A percentile compares a stretch with the other conserved stretches of the same genome.
Evolutionary conservation across 2,329 filamentous ascomycete genomes (phyloP).

Genomic region (Xylaria sp.): DNA sequence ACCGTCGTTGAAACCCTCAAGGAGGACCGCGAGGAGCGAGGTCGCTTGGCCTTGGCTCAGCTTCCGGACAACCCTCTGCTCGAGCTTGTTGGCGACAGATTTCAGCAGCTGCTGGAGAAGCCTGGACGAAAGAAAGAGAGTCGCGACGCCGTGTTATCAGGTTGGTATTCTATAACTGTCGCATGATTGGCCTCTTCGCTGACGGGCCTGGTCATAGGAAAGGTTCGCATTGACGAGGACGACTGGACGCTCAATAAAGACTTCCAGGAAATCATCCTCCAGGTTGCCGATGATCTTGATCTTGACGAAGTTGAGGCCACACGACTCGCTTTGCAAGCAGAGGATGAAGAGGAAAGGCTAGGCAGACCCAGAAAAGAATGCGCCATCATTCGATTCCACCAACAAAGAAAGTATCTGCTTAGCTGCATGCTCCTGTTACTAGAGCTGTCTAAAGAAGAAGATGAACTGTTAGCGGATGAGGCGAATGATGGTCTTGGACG

Average conservation of each 20-base stretch:
- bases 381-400: slow-evolving; percentile 87
- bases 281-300: slow-evolving; percentile 87
- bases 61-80: slow-evolving; percentile 55
- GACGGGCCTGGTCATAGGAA: slow-evolving; percentile 63
- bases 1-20: slow-evolving; percentile 76
- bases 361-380: slow-evolving; percentile 80
- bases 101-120: slow-evolving; percentile 79
- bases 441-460: slow-evolving; percentile 71
- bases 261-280: slow-evolving; percentile 83
- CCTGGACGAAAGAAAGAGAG: slow-evolving; percentile 78
- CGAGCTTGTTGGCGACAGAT: slow-evolving; percentile 71
- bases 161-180: slow-evolving; percentile 54
- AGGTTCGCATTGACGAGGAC: slow-evolving; percentile 75
- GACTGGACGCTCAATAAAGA: slow-evolving; percentile 86
- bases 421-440: slow-evolving; percentile 85
- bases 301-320: slow-evolving; percentile 90
- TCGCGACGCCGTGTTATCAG: slow-evolving; percentile 74
- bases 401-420: slow-evolving; percentile 82
- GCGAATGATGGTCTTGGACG: slow-evolving; percentile 62
- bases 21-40: slow-evolving; percentile 71
- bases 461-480: slow-evolving; percentile 62
- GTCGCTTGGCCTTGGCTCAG: slow-evolving; percentile 56
- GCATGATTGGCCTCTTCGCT: slow-evolving; percentile 6
- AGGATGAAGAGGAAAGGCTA: slow-evolving; percentile 73
- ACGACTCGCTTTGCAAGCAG: slow-evolving; percentile 76